phyloP scores from a whole-genome alignment of 1,139 yeast genomes.

The Diutina scorzettiae region DNA sequence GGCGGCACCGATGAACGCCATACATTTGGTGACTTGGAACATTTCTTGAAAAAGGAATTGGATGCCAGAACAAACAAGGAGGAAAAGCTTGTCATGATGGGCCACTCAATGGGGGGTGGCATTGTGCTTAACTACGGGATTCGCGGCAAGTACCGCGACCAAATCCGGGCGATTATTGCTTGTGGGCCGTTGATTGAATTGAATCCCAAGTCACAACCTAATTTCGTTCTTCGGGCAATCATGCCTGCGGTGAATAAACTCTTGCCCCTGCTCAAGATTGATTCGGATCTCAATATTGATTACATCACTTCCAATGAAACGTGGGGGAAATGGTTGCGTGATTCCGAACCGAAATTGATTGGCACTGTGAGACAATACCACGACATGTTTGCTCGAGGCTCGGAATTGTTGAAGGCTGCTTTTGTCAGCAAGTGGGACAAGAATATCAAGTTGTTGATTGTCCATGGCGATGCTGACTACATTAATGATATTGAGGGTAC shows the following conservation, averaged over 20 bases:
- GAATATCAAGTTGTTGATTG: conserved; percentile 21
- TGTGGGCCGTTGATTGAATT: conserved; percentile 58
- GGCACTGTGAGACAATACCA: conserved; percentile 32
- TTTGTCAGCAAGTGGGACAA: conserved; percentile 32
- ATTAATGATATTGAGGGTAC: conserved; percentile 49
- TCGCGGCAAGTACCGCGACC: conserved; percentile 44
- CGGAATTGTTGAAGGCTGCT: conserved; percentile 30
- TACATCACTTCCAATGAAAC: conserved; percentile 43
- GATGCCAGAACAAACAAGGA: conserved; percentile 14
- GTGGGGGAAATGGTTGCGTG: conserved; percentile 33
- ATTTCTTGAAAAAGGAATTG: conserved; percentile 33
- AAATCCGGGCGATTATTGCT: conserved; percentile 44
- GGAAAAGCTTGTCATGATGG: conserved; percentile 49
- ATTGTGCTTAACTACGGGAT: conserved; percentile 64
- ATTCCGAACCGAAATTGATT: conserved; percentile 28
- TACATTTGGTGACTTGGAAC: conserved; percentile 60
- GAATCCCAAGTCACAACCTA: conserved; percentile 50
- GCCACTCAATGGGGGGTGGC: conserved; percentile 98
- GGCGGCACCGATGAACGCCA: conserved; percentile 60
- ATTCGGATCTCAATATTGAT: conserved; percentile 43
- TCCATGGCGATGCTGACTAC: conserved; percentile 26
- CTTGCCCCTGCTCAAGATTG: conserved; percentile 44
- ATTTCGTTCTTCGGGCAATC: conserved; percentile 28
- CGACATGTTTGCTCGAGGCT: conserved; percentile 61
- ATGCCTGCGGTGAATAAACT: conserved; percentile 37